Evolutionary conservation across 805 yeast genomes (phyloP), one percentile per base, ranked within the genome.

Genomic region (Yarrowia sp.): DNA sequence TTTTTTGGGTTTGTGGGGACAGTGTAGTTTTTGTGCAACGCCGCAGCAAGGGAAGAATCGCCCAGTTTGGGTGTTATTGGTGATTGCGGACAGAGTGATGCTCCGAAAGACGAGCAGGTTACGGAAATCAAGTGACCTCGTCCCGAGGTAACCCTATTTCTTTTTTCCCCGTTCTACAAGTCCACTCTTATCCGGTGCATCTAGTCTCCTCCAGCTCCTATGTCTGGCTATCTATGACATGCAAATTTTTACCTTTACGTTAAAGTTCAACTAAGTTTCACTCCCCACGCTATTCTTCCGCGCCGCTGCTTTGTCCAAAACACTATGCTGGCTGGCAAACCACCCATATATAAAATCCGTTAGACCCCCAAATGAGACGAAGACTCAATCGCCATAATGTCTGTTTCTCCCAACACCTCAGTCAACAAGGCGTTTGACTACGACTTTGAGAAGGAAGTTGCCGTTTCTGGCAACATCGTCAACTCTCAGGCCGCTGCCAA

Each of bases 241-340:
- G 52, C 50, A 59, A 59, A 59, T 59, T 59, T 59, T 59, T 59
- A 8, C 52, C 42, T 59, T 59, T 59, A 45, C 52, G 65, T 59
- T 59, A 35, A 59, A 59, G 65, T 59, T 45, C 52, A 35, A 45
- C 65, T 45, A 59, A 59, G 65, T 59, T 59, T 45, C 52, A 45
- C 65, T 59, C 65, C 63, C 65, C 65, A 59, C 52, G 65, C 52
- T 59, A 59, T 59, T 45, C 65, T 59, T 59, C 65, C 65, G 52
- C 35, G 65, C 65, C 52, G 52, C 49, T 58, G 64, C 65, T 45
- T 59, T 59, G 65, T 59, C 45, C 16, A n/a, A 4, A 7, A 9
- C 10, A 1, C 63, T 10, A 55, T 26, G 52, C 52, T 48, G 52
- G 38, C n/a, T 32, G 46, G 46, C 22, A 26, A 11, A 8, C 63